phyloP scores from a whole-genome alignment of 331 rosid genomes.

The Rhamnella rubrinervis region DNA sequence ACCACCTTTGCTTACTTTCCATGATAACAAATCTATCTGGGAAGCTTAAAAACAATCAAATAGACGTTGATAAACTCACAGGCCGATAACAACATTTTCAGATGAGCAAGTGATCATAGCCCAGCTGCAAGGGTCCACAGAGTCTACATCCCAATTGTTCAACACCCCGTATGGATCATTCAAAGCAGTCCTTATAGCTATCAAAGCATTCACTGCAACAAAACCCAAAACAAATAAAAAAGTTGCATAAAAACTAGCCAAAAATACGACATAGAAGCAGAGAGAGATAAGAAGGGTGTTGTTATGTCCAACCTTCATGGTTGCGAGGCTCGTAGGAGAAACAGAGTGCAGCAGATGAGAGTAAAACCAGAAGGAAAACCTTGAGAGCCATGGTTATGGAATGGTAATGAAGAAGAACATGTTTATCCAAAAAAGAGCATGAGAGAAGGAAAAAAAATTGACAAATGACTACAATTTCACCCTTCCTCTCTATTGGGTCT shows the following conservation, averaged over 20 bases:
- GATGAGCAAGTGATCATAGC: conserved; percentile 89
- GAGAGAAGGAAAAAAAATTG: conserved; percentile 5
- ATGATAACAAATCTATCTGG: background rate
- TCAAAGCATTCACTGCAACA: conserved; percentile 74
- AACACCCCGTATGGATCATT: conserved; percentile 78
- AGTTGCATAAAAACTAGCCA: background rate
- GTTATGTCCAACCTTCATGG: conserved; percentile 61
- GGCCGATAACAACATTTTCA: conserved; percentile 66
- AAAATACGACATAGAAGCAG: background rate
- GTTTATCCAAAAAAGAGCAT: conserved; percentile 2
- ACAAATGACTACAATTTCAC: background rate
- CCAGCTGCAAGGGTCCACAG: conserved; percentile 98
- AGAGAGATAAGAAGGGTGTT: background rate
- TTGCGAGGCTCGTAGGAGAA: conserved; percentile 80
- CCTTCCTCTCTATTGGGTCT: conserved; percentile 1
- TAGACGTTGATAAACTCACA: conserved; percentile 44
- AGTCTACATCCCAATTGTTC: conserved; percentile 83
- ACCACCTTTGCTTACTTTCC: background rate
- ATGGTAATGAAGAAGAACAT: conserved; percentile 5
- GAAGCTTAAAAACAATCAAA: background rate
- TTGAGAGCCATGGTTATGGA: conserved; percentile 40
- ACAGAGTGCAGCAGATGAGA: conserved; percentile 31
- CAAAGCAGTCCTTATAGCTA: conserved; percentile 42
- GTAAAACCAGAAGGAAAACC: conserved; percentile 3
- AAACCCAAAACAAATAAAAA: conserved; percentile 2